Evolutionary conservation across 441 rosid species (phyloP).

Genomic region (Metrosideros polymorpha): DNA sequence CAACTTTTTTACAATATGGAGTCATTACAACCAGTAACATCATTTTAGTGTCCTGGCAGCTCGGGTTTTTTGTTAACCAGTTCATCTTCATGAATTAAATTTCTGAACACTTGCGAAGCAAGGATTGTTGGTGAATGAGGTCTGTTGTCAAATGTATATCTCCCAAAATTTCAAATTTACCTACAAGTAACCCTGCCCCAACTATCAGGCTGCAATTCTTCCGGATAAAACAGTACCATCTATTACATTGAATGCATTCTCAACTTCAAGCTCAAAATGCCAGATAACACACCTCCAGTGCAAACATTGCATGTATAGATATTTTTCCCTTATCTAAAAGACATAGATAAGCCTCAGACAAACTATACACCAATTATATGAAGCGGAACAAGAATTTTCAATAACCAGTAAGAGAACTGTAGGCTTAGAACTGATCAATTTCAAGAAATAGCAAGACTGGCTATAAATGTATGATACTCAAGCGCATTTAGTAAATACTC

Average conservation of each 20-base stretch:
- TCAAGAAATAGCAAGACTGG: background rate
- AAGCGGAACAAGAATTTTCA: background rate
- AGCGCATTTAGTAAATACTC: background rate
- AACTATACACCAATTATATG: background rate
- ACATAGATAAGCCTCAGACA: background rate
- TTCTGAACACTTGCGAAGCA: background rate
- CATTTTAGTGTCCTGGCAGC: background rate
- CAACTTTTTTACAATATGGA: background rate
- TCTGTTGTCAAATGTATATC: background rate
- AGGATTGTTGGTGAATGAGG: background rate
- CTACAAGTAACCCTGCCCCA: background rate
- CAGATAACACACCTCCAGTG: background rate
- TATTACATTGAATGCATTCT: background rate
- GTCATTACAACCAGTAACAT: background rate
- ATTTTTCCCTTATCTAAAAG: background rate
- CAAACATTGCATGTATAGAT: background rate
- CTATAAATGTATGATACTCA: background rate
- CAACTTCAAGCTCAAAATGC: background rate
- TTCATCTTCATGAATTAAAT: background rate
- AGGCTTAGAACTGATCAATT: background rate
- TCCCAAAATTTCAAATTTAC: background rate
- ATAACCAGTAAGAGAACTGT: background rate
- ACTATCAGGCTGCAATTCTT: background rate
- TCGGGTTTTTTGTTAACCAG: background rate
- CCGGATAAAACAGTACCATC: background rate